These are phyloP conservation scores for Jaapia argillacea DNA, from an alignment of 768 basidiomycete genomes.

Conservation along the genomic window DNA sequence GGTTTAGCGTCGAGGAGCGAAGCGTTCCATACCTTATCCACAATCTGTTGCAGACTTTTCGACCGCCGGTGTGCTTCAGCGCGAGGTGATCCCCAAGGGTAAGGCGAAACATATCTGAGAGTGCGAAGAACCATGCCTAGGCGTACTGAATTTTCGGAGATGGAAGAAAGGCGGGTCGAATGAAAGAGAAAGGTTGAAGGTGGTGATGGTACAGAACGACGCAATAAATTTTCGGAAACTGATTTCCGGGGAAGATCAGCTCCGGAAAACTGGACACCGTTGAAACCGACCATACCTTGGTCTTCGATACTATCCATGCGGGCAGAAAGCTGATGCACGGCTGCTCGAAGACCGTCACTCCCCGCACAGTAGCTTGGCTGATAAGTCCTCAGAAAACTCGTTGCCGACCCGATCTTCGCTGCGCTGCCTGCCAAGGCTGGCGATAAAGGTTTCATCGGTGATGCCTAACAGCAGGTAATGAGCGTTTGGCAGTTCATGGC, in stretches of 20 bases:
- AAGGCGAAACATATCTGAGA: constrained; percentile 61
- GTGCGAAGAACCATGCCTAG: constrained; percentile 26
- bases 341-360: no score
- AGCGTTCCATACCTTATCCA: constrained; percentile 35
- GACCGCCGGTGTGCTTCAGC: constrained; percentile 50
- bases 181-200: constrained; percentile 23
- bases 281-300: constrained; percentile 7
- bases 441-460: no score
- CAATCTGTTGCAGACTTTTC: constrained; percentile 35
- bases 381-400: no score
- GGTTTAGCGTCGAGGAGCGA: no score
- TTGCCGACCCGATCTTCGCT: no score
- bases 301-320: no score
- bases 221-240: constrained; percentile 12
- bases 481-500: no score
- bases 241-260: constrained; percentile 4
- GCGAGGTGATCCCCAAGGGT: constrained; percentile 65
- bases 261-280: constrained; percentile 2
- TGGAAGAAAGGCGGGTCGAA: constrained; percentile 1
- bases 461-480: no score
- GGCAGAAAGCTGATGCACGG: no score
- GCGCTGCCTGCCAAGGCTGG: no score
- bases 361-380: no score
- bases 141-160: constrained; percentile 9
- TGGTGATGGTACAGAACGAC: constrained; percentile 8